These are phyloP conservation scores for Tritrichomonas musculus DNA, from an alignment of 208 protist genomes.

Conservation along the genomic window DNA sequence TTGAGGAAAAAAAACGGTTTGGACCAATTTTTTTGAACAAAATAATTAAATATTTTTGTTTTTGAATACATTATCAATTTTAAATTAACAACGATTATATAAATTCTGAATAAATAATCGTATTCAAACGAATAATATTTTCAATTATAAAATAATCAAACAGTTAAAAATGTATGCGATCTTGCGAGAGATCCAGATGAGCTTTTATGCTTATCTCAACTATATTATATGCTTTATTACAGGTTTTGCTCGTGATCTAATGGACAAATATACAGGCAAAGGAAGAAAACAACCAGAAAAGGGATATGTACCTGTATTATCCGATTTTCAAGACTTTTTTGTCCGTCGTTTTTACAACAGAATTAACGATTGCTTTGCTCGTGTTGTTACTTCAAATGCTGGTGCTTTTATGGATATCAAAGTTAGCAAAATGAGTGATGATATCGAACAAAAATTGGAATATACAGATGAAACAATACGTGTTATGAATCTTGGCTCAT, in stretches of 20 bases:
- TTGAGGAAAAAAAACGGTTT: too few species aligned
- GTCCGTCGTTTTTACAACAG: slow-evolving; percentile 45
- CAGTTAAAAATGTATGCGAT: neutral
- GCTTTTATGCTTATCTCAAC: neutral
- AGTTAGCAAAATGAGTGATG: neutral
- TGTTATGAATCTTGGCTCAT: slow-evolving; percentile 56
- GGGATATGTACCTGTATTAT: slow-evolving; percentile 12
- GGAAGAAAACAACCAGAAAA: neutral
- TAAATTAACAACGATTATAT: too few species aligned
- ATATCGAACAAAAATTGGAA: neutral
- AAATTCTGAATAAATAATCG: too few species aligned
- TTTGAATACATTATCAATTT: too few species aligned
- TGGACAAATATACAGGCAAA: neutral
- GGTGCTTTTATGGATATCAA: slow-evolving; percentile 29
- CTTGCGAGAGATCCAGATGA: neutral
- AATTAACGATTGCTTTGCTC: slow-evolving; percentile 49
- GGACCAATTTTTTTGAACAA: too few species aligned
- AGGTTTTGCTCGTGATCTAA: neutral
- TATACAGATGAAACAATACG: slow-evolving; percentile 36
- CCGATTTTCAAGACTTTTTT: slow-evolving; percentile 48
- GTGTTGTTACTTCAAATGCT: slow-evolving; percentile 46
- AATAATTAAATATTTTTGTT: too few species aligned
- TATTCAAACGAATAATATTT: too few species aligned
- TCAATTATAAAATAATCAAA: too few species aligned
- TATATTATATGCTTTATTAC: neutral